Evolutionary conservation across 768 basidiomycete species (phyloP), one percentile per base, ranked within the genome.

Genomic region (Podaxis mareebaensis): DNA sequence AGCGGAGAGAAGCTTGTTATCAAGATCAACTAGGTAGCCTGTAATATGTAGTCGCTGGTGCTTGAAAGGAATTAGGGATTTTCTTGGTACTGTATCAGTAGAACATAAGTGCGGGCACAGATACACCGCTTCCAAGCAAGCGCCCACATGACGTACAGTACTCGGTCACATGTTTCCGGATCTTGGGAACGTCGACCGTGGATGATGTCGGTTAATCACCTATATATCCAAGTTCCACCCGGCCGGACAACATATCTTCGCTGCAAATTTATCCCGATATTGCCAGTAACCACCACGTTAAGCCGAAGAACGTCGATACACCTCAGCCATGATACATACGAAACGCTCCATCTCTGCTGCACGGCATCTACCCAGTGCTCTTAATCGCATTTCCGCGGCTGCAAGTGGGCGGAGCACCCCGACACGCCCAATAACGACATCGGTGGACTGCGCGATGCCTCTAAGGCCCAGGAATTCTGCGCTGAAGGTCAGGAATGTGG

Each of bases 1-100:
- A 82, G 79, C 42, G 83, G 83, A 24, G 80, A 83, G 70, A 85
- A 84, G 61, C 74, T 82, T 1, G 69, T 84, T 1, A 74, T 84
- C 0, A 78, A 79, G 64, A 68, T 81, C 12, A 58, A 44, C 12
- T 64, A 42, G 58, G 24, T 20, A 4, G 10, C 8, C 22, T 46
- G 33, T 24, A 13, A 40, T 42, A 17, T 17, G n/a, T 17, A 3
- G 20, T 22, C 7, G 44, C 17, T 46, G 15, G n/a, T 7, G n/a
- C 20, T 46, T 46, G 15, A 22, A 46, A 8, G 7, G 20, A 20
- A 20, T n/a, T 20, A 17, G 6, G 22, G 33, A 33, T 33, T 8
- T 33, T 10, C 2, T 33, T 33, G 33, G 5, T 10, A 46, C 2
- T n/a, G 12, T 11, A 28, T 42, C 12, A 42, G 40, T n/a, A 1